phyloP scores from a whole-genome alignment of 257 asterid genomes.

The Fraxinus quadrangulata region DNA sequence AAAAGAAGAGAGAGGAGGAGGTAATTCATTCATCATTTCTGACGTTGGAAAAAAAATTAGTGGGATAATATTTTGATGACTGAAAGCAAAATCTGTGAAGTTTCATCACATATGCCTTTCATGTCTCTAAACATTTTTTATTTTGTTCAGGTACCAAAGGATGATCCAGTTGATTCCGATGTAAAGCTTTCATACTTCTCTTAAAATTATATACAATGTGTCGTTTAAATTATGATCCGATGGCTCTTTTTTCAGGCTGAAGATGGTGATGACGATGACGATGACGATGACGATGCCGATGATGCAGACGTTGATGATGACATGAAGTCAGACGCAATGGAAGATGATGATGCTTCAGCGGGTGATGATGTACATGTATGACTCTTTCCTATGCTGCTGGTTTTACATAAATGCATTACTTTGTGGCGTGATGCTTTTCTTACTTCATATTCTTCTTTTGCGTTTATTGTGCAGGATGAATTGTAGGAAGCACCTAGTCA shows the following conservation, averaged over 20 bases:
- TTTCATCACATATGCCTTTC: background rate
- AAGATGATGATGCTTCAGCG: slow-evolving; percentile 34
- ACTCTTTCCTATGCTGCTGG: background rate
- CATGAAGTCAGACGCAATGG: slow-evolving; percentile 37
- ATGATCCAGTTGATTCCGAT: slow-evolving; percentile 31
- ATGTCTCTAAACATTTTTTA: background rate
- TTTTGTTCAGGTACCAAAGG: slow-evolving; percentile 39
- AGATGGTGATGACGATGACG: no score
- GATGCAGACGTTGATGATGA: slow-evolving; percentile 47
- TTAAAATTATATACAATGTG: background rate
- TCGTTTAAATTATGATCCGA: background rate
- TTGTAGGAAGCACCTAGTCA: slow-evolving; percentile 41
- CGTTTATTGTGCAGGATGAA: slow-evolving; percentile 65
- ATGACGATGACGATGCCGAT: slow-evolving; percentile 35
- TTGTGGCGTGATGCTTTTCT: background rate
- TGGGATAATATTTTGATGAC: slow-evolving; percentile 1
- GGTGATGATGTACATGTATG: slow-evolving; percentile 65
- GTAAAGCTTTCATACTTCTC: slow-evolving; percentile 30
- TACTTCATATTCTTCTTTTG: background rate
- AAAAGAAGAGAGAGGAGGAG: slow-evolving; percentile 92
- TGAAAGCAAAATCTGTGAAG: background rate
- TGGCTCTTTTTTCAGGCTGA: slow-evolving; percentile 54
- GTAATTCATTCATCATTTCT: slow-evolving; percentile 33
- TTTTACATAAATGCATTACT: background rate
- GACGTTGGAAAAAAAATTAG: background rate